Conservation (phyloP, 202 grass and related monocot species). For the Dendrocalamus latiflorus region DNA sequence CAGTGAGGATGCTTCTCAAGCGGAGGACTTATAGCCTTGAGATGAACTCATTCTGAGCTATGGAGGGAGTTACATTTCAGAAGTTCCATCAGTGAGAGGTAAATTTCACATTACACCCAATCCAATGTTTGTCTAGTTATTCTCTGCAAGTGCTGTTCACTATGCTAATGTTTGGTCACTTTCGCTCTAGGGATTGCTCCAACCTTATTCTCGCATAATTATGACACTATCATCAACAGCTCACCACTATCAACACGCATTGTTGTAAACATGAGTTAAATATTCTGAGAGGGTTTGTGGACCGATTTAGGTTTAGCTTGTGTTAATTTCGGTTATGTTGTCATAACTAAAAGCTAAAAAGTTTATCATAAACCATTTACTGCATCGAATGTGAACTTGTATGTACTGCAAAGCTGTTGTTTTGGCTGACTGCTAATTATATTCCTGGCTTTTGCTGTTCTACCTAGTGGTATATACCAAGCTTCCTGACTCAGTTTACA, state of each 20-base stretch:
- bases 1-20: slow-evolving; percentile 61
- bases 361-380: too few species aligned
- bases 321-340: not conserved
- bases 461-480: not conserved
- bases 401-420: not conserved
- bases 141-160: not conserved
- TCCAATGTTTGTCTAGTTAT: slow-evolving; percentile 1
- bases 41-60: slow-evolving; percentile 91
- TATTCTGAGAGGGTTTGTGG: not conserved
- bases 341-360: too few species aligned
- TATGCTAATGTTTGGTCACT: not conserved
- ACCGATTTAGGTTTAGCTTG: not conserved
- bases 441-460: not conserved
- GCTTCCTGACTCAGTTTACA: slow-evolving; percentile 3
- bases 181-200: not conserved
- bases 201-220: not conserved
- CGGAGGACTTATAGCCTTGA: slow-evolving; percentile 70
- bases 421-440: not conserved
- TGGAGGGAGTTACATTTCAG: not conserved
- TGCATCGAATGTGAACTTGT: not conserved
- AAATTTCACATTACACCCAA: not conserved
- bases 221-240: not conserved
- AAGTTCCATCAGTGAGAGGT: slow-evolving; percentile 37
- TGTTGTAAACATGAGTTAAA: not conserved
- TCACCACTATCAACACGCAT: not conserved